Evolutionary conservation across 192 early-diverging fungal genomes (phyloP), one percentile per base, ranked within the genome.

Genomic region (Martensiomyces pterosporus): DNA sequence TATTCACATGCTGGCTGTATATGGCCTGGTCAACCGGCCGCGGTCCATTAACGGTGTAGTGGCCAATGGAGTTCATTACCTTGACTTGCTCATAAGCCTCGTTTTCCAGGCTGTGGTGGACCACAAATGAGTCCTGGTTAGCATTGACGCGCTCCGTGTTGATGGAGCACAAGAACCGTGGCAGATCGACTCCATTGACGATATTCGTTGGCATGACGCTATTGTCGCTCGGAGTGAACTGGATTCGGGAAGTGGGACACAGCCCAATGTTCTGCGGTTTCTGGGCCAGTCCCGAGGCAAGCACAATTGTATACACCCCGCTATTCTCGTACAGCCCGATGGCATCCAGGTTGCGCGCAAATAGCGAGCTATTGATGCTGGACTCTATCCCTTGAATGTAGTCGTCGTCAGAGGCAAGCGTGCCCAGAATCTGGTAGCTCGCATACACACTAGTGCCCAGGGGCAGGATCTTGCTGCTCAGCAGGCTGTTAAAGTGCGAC

Each of bases 401-500:
- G 3, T 56, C 53, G 0, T 9, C 7, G 36, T 73, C 69, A 2
- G 16, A 47, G 7, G 24, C 12, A 17, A 60, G 49, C 12, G 26
- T 50, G 41, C 54, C 53, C 17, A 73, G 49, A 14, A 73, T 41
- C 58, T 65, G 58, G 54, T 65, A 73, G 62, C 62, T 73, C 2
- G 69, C 15, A 0, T 25, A 32, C 0, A 73, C 62, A 19, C 24
- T 24, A 4, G 0, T 19, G 12, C 69, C 69, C 9, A 73, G 54
- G 0, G 69, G 69, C 4, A 43, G 42, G 2, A 73, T 37, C 17
- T 19, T 23, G n/a, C 24, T 24, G 24, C 21, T 33, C 18, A 44
- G 57, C 10, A 73, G 27, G 0, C 34, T 15, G 45, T 64, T 49
- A 37, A 64, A 72, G 14, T 45, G 25, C 0, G 52, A 22, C 8